These are phyloP conservation scores for Mortierella sp. DNA, from an alignment of 371 early-diverging fungal genomes.

Conservation along the genomic window DNA sequence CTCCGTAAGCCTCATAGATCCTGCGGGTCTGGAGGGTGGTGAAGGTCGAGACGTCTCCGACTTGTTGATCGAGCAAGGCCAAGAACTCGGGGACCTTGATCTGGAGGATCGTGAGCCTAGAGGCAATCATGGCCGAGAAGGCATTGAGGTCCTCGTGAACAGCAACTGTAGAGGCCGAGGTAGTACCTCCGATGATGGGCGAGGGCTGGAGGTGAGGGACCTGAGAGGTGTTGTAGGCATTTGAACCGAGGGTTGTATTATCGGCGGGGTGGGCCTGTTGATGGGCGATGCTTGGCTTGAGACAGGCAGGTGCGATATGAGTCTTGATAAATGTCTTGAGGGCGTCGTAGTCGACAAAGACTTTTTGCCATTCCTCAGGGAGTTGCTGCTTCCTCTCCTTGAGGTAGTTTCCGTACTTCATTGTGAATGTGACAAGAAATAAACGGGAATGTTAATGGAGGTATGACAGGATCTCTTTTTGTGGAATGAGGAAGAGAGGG, in stretches of 20 bases:
- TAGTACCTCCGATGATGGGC: neutral
- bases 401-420: conserved; percentile 86
- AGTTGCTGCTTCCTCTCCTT: conserved; percentile 72
- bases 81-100: conserved; percentile 67
- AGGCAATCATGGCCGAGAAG: conserved; percentile 50
- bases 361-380: conserved; percentile 69
- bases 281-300: conserved; percentile 52
- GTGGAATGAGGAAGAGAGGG: neutral
- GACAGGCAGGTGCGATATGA: conserved; percentile 63
- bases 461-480: neutral
- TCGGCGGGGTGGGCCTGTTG: conserved; percentile 24
- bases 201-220: conserved; percentile 14
- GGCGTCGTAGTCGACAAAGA: conserved; percentile 74
- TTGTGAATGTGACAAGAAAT: conserved; percentile 27
- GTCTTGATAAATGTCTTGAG: conserved; percentile 76
- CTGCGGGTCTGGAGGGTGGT: conserved; percentile 41
- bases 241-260: neutral
- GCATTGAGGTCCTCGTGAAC: conserved; percentile 38
- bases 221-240: conserved; percentile 7
- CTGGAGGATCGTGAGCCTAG: conserved; percentile 53
- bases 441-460: neutral
- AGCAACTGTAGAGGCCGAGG: conserved; percentile 25
- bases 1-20: conserved; percentile 57
- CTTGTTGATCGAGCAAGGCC: conserved; percentile 70
- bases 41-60: conserved; percentile 66